These are phyloP conservation scores for Pezicula rhizophila DNA, from an alignment of 2,329 filamentous ascomycete species.

Conservation along the genomic window DNA sequence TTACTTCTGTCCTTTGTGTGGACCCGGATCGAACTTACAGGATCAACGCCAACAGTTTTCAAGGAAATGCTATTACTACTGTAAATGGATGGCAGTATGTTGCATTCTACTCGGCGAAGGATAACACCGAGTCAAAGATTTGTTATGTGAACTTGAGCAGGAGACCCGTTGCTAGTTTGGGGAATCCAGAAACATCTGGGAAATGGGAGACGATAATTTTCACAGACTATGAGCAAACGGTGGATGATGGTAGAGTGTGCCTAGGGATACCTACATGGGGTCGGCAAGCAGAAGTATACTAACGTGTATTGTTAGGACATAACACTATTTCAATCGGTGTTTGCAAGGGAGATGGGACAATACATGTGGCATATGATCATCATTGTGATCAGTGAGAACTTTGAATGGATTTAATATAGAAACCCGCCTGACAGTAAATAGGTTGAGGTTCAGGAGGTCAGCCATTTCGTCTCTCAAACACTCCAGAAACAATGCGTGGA, in stretches of 20 bases:
- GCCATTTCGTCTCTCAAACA: not conserved
- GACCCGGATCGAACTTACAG: constrained; percentile 15
- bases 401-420: not conserved
- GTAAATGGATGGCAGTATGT: constrained; percentile 18
- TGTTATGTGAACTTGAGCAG: constrained; percentile 15
- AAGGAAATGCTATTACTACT: constrained; percentile 19
- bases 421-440: constrained; percentile 2
- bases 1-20: constrained; percentile 12
- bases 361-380: constrained; percentile 21
- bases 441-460: constrained; percentile 17
- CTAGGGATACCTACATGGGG: not conserved
- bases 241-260: constrained; percentile 15
- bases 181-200: not conserved
- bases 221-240: constrained; percentile 16
- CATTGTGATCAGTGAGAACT: constrained; percentile 18
- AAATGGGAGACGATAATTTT: constrained; percentile 17
- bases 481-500: constrained; percentile 7
- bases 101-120: constrained; percentile 15
- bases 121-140: not conserved
- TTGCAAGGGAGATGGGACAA: constrained; percentile 18
- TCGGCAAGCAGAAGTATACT: not conserved
- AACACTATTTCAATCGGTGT: constrained; percentile 14
- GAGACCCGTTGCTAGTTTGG: not conserved
- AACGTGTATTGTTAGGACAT: not conserved
- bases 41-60: constrained; percentile 21